These are phyloP conservation scores for Microthlaspi erraticum DNA, from an alignment of 345 rosid species.

Conservation along the genomic window DNA sequence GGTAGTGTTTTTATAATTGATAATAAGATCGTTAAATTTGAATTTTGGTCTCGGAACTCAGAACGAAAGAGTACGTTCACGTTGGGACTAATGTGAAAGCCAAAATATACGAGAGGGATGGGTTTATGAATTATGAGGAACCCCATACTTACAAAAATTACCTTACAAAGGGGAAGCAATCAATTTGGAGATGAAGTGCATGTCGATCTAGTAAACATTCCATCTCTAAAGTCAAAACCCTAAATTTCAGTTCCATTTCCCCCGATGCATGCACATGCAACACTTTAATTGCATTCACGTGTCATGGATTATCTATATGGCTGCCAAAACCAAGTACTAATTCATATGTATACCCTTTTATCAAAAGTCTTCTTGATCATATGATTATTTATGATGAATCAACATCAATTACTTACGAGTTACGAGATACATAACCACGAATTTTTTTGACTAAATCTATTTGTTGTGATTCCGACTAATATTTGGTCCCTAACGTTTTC, in stretches of 20 bases:
- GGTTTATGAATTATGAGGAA: constrained; percentile 39
- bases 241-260: constrained; percentile 47
- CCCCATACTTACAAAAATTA: constrained; percentile 40
- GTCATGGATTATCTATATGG: constrained; percentile 28
- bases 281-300: constrained; percentile 37
- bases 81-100: constrained; percentile 40
- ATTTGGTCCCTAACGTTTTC: not conserved
- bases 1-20: not conserved
- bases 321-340: not conserved
- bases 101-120: constrained; percentile 40
- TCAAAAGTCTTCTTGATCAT: constrained; percentile 15
- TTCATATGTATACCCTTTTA: constrained; percentile 13
- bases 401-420: not conserved
- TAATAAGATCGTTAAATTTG: not conserved
- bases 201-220: constrained; percentile 42
- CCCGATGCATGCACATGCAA: constrained; percentile 48
- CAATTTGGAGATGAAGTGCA: constrained; percentile 32
- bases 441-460: not conserved
- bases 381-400: constrained; percentile 12
- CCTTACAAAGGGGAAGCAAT: constrained; percentile 43
- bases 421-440: not conserved
- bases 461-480: not conserved
- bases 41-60: constrained; percentile 36
- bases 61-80: constrained; percentile 37
- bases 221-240: constrained; percentile 47